Evolutionary conservation across 2,329 filamentous ascomycete species (phyloP).

Genomic region (Aspergillus candidus): DNA sequence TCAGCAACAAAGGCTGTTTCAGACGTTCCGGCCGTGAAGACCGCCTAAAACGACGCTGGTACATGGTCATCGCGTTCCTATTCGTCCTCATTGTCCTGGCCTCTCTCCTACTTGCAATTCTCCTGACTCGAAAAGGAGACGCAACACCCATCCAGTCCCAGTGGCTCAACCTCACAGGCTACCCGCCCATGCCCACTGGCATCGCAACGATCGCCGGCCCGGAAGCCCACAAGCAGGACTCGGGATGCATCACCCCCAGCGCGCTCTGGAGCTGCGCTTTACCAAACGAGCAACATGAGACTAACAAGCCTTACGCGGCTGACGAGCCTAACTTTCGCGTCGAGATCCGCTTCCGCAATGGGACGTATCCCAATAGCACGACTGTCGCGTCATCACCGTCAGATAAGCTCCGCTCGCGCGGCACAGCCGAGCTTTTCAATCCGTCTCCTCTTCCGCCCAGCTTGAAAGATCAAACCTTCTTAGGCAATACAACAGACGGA

Average conservation of each 20-base stretch:
- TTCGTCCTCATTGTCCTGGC: conserved; percentile 53
- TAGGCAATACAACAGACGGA: conserved; percentile 79
- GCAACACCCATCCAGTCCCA: conserved; percentile 43
- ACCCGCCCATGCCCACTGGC: conserved; percentile 79
- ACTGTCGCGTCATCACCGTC: conserved; percentile 42
- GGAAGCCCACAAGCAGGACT: conserved; percentile 57
- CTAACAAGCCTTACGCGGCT: conserved; percentile 56
- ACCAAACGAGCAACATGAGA: conserved; percentile 68
- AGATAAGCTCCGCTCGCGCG: conserved; percentile 14
- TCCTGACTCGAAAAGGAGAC: conserved; percentile 46
- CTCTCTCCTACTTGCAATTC: conserved; percentile 52
- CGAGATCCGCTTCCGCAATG: conserved; percentile 60
- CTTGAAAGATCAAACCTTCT: conserved; percentile 66
- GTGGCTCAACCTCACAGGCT: conserved; percentile 82
- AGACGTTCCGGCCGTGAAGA: conserved; percentile 59
- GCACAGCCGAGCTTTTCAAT: conserved; percentile 33
- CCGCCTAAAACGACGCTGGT: conserved; percentile 57
- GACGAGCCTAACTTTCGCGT: conserved; percentile 74
- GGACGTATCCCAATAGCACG: conserved; percentile 56
- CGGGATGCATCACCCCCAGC: conserved; percentile 63
- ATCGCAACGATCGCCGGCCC: conserved; percentile 71
- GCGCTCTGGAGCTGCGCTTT: conserved; percentile 82
- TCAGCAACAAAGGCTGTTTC: conserved; percentile 59
- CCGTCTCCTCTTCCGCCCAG: conserved; percentile 44
- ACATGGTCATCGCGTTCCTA: conserved; percentile 47